Conservation (phyloP, 1,284 basidiomycete species). For the Ganoderma lingzhi region DNA sequence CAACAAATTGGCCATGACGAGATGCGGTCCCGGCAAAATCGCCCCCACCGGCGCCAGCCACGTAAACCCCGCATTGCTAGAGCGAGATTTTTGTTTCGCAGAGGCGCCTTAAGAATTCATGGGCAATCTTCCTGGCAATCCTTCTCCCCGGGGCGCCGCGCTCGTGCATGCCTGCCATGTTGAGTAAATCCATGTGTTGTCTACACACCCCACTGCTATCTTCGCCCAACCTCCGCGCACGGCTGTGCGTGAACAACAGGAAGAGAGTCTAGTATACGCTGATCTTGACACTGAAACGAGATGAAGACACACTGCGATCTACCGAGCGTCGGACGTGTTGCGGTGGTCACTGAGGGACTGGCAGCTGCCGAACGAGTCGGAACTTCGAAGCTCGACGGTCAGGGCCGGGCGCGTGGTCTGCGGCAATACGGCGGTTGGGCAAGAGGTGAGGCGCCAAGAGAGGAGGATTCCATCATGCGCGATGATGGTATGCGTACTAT, state of each 20-base stretch:
- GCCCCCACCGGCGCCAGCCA: constrained; percentile 14
- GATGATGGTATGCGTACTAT: neutral
- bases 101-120: constrained; percentile 10
- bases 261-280: neutral
- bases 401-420: neutral
- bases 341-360: neutral
- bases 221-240: neutral
- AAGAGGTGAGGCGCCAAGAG: neutral
- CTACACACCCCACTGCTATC: neutral
- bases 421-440: neutral
- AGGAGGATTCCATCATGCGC: neutral
- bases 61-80: constrained; percentile 15
- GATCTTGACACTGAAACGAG: neutral
- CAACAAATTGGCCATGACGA: neutral
- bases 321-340: neutral
- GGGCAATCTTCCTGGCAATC: neutral
- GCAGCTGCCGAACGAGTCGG: neutral
- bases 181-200: neutral
- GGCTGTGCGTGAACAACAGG: neutral
- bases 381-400: neutral
- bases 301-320: constrained; percentile 1
- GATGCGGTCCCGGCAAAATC: constrained; percentile 5
- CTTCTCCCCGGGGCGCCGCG: constrained; percentile 2
- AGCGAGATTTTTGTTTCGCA: too few relatives aligned
- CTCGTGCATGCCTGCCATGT: neutral